These are phyloP conservation scores for Pleomassaria siparia DNA, from an alignment of 2,329 filamentous ascomycete species.

Conservation along the genomic window DNA sequence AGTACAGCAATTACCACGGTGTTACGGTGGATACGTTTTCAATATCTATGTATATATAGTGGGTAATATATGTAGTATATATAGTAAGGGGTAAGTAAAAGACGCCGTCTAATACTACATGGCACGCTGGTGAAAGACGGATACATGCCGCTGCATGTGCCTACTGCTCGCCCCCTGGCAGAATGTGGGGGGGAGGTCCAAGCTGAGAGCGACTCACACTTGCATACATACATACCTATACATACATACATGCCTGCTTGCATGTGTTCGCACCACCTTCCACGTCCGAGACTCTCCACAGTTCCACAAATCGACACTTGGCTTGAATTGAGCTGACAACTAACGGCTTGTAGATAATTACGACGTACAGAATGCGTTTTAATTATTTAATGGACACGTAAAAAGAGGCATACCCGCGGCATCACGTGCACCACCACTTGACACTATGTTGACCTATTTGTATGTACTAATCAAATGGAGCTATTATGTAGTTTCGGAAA, in stretches of 20 bases:
- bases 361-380: background rate
- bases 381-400: too few species aligned
- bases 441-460: too few species aligned
- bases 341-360: background rate
- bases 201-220: background rate
- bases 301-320: background rate
- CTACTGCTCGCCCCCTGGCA: background rate
- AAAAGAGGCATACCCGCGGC: too few species aligned
- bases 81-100: background rate
- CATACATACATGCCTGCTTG: too few species aligned
- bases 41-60: too few species aligned
- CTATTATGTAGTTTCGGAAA: too few species aligned
- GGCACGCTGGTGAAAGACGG: background rate
- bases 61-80: background rate
- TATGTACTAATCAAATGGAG: too few species aligned
- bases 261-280: background rate
- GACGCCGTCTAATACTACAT: background rate
- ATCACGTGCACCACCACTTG: too few species aligned
- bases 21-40: too few species aligned
- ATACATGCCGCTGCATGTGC: too few species aligned
- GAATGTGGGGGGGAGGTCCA: conserved; percentile 4
- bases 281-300: background rate
- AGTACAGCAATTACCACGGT: background rate
- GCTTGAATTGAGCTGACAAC: background rate
- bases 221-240: too few species aligned